phyloP scores from a whole-genome alignment of 169 alveolate genomes.

The Plasmodium berghei region DNA sequence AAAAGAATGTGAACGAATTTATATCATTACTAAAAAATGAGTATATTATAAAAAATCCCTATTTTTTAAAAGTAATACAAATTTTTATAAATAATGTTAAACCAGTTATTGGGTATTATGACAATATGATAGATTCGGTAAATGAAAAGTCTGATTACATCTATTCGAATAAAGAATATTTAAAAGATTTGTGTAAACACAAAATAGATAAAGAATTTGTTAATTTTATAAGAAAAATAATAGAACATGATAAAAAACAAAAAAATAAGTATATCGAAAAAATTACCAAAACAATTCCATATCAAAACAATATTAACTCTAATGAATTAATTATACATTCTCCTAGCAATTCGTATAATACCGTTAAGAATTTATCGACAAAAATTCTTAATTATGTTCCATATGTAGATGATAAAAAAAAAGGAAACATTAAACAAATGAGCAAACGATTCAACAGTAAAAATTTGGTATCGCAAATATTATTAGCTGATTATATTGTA shows the following conservation, averaged over 20 bases:
- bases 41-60: conserved; percentile 27
- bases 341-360: conserved; percentile 64
- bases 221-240: conserved; percentile 57
- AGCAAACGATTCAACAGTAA: conserved; percentile 35
- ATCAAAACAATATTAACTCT: conserved; percentile 1
- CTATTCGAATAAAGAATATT: conserved; percentile 4
- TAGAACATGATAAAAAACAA: conserved; percentile 67
- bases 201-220: conserved; percentile 65
- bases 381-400: conserved; percentile 72
- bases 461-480: conserved; percentile 46
- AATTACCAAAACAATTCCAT: conserved; percentile 19
- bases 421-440: conserved; percentile 31
- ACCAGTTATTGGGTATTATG: conserved; percentile 39
- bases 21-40: conserved; percentile 30
- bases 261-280: conserved; percentile 20
- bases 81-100: conserved; percentile 38
- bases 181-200: conserved; percentile 11
- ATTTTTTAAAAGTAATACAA: conserved; percentile 30
- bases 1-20: conserved; percentile 49
- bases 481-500: conserved; percentile 70
- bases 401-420: conserved; percentile 71
- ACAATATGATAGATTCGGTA: conserved; percentile 26
- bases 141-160: conserved; percentile 13
- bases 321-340: conserved; percentile 46
- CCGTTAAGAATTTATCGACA: conserved; percentile 53